Conservation (phyloP, 768 basidiomycete genomes). For the Crucibulum laeve region DNA sequence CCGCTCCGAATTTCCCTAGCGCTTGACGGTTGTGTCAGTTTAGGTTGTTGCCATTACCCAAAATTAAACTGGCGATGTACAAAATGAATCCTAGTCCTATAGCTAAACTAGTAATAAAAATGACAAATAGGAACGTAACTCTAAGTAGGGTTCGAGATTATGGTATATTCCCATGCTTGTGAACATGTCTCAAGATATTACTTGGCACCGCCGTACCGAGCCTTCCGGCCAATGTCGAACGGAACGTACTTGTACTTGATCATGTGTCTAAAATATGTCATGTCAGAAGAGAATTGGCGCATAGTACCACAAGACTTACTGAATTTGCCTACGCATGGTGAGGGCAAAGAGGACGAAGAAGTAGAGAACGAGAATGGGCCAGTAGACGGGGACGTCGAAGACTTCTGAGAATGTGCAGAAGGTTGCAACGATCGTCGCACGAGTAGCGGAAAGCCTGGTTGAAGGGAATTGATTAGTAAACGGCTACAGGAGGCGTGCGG, state of each 20-base stretch:
- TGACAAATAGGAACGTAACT: slow-evolving; percentile 7
- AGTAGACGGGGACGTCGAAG: slow-evolving; percentile 97
- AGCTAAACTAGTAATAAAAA: slow-evolving; percentile 7
- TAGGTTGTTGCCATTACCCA: neutral
- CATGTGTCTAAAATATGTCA: slow-evolving; percentile 70
- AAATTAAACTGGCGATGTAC: too few relatives aligned
- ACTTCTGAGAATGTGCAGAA: slow-evolving; percentile 76
- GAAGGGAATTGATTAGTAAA: slow-evolving; percentile 4
- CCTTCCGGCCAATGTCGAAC: slow-evolving; percentile 93
- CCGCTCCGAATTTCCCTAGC: too few relatives aligned
- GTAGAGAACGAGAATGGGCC: slow-evolving; percentile 97
- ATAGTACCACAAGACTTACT: slow-evolving; percentile 48
- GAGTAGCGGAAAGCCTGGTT: slow-evolving; percentile 83
- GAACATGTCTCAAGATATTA: slow-evolving; percentile 20
- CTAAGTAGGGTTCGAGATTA: slow-evolving; percentile 14
- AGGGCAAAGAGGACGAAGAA: slow-evolving; percentile 93
- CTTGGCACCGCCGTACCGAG: slow-evolving; percentile 69
- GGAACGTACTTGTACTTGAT: slow-evolving; percentile 98
- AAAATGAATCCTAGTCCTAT: neutral
- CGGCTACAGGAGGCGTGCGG: neutral
- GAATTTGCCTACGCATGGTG: slow-evolving; percentile 95
- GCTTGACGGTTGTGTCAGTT: too few relatives aligned
- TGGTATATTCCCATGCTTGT: slow-evolving; percentile 15
- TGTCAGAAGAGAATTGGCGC: neutral
- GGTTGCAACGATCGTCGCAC: slow-evolving; percentile 79